Percentiles rank a stretch among this genome's conserved stretches.
phyloP scores from a whole-genome alignment of 805 yeast genomes.

The Metschnikowia sp. region DNA sequence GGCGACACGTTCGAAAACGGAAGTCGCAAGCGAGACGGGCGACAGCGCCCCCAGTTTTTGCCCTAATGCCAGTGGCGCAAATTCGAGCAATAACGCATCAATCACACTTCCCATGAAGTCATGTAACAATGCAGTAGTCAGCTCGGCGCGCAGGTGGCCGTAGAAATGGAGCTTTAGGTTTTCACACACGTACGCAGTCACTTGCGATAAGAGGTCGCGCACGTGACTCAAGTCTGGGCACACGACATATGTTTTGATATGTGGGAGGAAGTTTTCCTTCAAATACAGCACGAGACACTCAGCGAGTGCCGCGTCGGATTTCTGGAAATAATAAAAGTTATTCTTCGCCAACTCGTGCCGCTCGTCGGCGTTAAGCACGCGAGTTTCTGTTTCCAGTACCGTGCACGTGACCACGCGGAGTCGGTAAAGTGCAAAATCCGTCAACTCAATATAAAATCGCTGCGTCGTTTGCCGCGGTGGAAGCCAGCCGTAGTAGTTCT shows the following conservation, averaged over 20 bases:
- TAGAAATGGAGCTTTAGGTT: slow-evolving; percentile 12
- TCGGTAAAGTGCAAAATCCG: slow-evolving; percentile 10
- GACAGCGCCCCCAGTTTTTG: neutral
- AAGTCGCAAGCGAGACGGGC: neutral
- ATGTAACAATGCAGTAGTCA: slow-evolving; percentile 1
- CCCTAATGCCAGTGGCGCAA: neutral
- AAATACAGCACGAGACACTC: slow-evolving; percentile 4
- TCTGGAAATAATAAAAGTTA: slow-evolving; percentile 6
- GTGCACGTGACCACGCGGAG: slow-evolving; percentile 9
- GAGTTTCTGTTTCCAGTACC: slow-evolving; percentile 2
- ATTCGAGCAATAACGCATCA: slow-evolving; percentile 1
- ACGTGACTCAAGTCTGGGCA: slow-evolving; percentile 1
- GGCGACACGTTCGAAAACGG: neutral
- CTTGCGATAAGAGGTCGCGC: slow-evolving; percentile 8
- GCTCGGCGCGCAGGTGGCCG: slow-evolving; percentile 8
- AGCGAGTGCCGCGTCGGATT: slow-evolving; percentile 5
- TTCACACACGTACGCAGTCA: slow-evolving; percentile 9
- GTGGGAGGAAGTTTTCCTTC: slow-evolving; percentile 2
- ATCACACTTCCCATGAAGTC: slow-evolving; percentile 3
- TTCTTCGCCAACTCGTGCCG: slow-evolving; percentile 10
- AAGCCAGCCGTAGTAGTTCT: slow-evolving; percentile 8
- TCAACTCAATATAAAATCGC: slow-evolving; percentile 8
- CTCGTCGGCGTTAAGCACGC: slow-evolving; percentile 7
- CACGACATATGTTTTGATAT: slow-evolving; percentile 1
- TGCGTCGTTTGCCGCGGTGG: slow-evolving; percentile 9